phyloP scores from a whole-genome alignment of 768 basidiomycete genomes.

The Rhodotorula paludigena region DNA sequence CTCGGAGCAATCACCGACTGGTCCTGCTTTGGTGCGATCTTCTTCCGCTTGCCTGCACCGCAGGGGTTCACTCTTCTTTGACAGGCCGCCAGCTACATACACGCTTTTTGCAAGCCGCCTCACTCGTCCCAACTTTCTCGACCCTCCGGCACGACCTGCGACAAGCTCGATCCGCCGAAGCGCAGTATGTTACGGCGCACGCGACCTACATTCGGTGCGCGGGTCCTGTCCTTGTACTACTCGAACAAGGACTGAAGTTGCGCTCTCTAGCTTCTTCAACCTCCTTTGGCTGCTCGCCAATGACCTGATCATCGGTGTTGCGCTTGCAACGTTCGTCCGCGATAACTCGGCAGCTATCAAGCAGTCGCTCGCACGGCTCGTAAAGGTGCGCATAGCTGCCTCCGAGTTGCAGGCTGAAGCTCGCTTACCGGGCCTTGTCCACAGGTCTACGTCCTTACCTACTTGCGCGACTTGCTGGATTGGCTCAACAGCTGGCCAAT shows the following conservation, averaged over 20 bases:
- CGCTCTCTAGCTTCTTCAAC: conserved; percentile 62
- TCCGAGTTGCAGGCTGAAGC: not conserved
- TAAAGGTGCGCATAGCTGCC: conserved; percentile 48
- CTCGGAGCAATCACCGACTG: not conserved
- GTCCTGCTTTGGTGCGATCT: conserved; percentile 1
- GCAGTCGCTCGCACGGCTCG: conserved; percentile 44
- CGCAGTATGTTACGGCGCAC: conserved; percentile 23
- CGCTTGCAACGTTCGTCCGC: conserved; percentile 63
- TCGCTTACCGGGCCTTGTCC: not conserved
- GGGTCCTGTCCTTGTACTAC: conserved; percentile 41
- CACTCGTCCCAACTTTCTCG: conserved; percentile 21
- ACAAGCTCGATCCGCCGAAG: not conserved
- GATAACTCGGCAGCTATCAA: conserved; percentile 61
- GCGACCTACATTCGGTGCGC: conserved; percentile 15
- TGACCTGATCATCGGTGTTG: conserved; percentile 77
- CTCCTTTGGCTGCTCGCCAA: conserved; percentile 85
- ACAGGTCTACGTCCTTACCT: conserved; percentile 52
- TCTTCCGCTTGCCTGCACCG: too few species aligned
- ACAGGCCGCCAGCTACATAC: conserved; percentile 26
- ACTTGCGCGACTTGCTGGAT: conserved; percentile 56
- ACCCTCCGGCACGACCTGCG: not conserved
- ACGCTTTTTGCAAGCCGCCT: conserved; percentile 46
- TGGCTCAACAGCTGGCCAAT: conserved; percentile 97
- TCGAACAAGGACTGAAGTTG: conserved; percentile 32
- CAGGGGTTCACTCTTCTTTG: not conserved